A percentile compares a stretch with the other conserved stretches of the same genome.
Evolutionary conservation across 2,329 filamentous ascomycete genomes (phyloP).

Genomic region (Basipetospora chlamydospora): DNA sequence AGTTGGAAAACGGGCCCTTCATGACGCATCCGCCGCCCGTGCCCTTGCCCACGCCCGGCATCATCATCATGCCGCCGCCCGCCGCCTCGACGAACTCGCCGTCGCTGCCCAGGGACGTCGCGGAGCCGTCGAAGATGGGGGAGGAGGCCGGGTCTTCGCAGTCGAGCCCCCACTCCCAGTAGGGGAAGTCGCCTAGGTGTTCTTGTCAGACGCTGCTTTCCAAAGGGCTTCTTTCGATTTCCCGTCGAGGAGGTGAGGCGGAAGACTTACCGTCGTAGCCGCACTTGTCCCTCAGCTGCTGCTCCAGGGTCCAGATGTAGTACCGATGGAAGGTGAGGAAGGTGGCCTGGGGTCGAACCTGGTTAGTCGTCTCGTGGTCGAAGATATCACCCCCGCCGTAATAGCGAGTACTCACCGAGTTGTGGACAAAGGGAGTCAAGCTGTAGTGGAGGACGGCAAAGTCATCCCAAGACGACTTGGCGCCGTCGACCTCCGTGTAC

Average conservation of each 20-base stretch:
- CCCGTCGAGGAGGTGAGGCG: not conserved
- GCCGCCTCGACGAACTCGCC: constrained; percentile 20
- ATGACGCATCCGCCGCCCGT: constrained; percentile 36
- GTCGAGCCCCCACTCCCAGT: constrained; percentile 35
- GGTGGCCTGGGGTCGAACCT: constrained; percentile 9
- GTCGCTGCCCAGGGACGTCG: constrained; percentile 29
- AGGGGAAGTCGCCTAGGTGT: constrained; percentile 13
- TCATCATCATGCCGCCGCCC: constrained; percentile 12
- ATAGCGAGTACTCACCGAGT: not conserved
- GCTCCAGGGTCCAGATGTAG: constrained; percentile 16
- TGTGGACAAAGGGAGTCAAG: constrained; percentile 15
- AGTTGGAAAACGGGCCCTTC: constrained; percentile 27
- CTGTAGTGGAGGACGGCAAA: constrained; percentile 17
- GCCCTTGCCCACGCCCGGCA: constrained; percentile 14
- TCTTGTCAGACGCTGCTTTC: not conserved
- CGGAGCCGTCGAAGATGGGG: constrained; percentile 36
- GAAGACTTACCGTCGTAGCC: constrained; percentile 18
- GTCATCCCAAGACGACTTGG: constrained; percentile 14
- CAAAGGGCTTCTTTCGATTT: not conserved
- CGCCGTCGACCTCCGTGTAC: constrained; percentile 9
- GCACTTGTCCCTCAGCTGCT: constrained; percentile 16
- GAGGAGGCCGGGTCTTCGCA: constrained; percentile 27
- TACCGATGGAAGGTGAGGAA: constrained; percentile 19
- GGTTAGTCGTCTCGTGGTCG: too few species aligned
- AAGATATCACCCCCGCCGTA: too few species aligned